Conservation (phyloP, 345 rosid species). For the Ceriops zippeliana region DNA sequence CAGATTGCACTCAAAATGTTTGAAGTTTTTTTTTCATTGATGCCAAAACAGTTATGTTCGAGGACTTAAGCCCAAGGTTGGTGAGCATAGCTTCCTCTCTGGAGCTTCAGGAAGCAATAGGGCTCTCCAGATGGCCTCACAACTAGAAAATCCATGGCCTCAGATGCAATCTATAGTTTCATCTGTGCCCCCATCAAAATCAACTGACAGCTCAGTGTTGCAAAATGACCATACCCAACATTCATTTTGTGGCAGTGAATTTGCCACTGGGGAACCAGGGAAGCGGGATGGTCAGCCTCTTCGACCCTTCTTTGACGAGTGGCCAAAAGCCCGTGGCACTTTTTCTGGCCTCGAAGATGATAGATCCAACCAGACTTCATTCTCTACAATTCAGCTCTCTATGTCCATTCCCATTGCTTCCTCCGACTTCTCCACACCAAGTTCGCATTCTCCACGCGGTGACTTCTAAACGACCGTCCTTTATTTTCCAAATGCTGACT, state of each 20-base stretch:
- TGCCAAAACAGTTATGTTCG: constrained; percentile 36
- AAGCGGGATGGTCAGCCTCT: constrained; percentile 46
- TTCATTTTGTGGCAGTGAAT: constrained; percentile 28
- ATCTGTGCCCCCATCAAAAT: constrained; percentile 24
- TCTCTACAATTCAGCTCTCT: constrained; percentile 51
- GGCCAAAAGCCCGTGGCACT: constrained; percentile 44
- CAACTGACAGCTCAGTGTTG: constrained; percentile 23
- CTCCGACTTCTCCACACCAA: constrained; percentile 37
- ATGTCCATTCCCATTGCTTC: constrained; percentile 52
- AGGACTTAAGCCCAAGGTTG: constrained; percentile 41
- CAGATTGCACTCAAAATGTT: not conserved
- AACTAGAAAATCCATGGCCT: constrained; percentile 39
- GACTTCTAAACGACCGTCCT: constrained; percentile 10
- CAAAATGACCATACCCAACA: constrained; percentile 36
- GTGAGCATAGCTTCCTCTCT: constrained; percentile 42
- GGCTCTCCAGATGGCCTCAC: constrained; percentile 30
- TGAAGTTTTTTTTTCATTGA: not conserved
- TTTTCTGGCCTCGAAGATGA: constrained; percentile 47
- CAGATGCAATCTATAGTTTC: constrained; percentile 40
- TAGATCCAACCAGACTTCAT: constrained; percentile 40
- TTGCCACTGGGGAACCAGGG: constrained; percentile 21
- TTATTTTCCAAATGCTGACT: not conserved
- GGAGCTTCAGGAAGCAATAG: constrained; percentile 43
- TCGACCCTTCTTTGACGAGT: constrained; percentile 54
- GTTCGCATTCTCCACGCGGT: constrained; percentile 43